Percentiles rank a stretch among this genome's conserved stretches.
Conservation (phyloP, 176 grass and related monocot genomes). For the Chloris gayana region DNA sequence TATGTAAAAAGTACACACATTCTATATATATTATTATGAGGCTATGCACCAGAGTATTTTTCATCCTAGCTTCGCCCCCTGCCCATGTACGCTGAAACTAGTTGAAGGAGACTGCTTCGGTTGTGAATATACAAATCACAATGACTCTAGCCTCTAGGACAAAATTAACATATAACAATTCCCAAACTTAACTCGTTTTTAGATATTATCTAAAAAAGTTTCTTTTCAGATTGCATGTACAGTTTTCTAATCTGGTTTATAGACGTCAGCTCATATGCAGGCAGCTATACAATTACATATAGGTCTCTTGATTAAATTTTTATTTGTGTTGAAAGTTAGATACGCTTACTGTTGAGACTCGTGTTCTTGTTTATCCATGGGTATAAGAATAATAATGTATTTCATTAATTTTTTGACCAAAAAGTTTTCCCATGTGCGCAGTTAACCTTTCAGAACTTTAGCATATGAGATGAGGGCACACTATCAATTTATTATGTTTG, state of each 20-base stretch:
- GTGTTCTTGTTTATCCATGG: constrained; percentile 2
- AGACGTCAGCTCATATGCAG: constrained; percentile 10
- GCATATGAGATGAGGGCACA: neutral
- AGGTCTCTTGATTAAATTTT: neutral
- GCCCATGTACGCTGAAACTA: too few species aligned
- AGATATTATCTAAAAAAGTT: neutral
- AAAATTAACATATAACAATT: neutral
- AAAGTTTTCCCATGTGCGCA: neutral
- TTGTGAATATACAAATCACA: too few species aligned
- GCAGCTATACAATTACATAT: neutral
- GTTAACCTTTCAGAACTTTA: constrained; percentile 14
- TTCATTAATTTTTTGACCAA: neutral
- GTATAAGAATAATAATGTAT: constrained; percentile 11
- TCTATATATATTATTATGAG: too few species aligned
- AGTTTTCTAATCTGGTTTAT: neutral
- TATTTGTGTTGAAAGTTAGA: neutral
- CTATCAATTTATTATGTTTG: neutral
- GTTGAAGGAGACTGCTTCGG: too few species aligned
- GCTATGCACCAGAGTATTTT: too few species aligned
- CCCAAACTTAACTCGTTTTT: neutral
- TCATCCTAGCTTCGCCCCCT: too few species aligned
- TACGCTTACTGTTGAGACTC: neutral
- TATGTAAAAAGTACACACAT: too few species aligned
- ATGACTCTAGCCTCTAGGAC: neutral
- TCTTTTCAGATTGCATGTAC: neutral